Base-by-base conservation (phyloP, 1,284 basidiomycete species). In the Ustilago tritici region DNA sequence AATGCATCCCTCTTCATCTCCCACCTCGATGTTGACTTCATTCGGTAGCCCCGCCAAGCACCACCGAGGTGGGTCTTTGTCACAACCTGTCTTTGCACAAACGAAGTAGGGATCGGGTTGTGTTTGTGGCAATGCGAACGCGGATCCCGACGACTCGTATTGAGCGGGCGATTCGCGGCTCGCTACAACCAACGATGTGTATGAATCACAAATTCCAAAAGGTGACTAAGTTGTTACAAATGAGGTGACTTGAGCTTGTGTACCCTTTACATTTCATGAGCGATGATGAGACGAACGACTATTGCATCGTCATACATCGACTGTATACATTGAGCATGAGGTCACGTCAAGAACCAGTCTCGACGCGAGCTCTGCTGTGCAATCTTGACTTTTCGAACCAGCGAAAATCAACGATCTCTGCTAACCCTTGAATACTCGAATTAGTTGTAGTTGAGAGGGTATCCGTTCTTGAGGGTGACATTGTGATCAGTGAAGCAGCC, bases 401-500 rank as follows among this genome's bases (percentile, higher is more conserved):
- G 68, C 68, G 43, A 52, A 57, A 54, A 40, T 17, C 32, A 38
- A 38, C 14, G 14, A 19, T 19, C 2, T 7, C 5, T 14, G n/a
- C 11, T 15, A 15, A 19, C 17, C n/a, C n/a, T 6, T 17, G 8
- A 8, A 12, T 2, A 8, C 14, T 19, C 4, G 11, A 35, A 28
- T 23, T 57, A 68, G 34, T 61, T 65, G 65, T 76, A 76, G 31
- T 50, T 41, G 52, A 76, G 59, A 7, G 74, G 69, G 35, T 68
- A 76, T 31, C 74, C 69, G 36, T 49, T 36, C 62, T 76, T 76
- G 41, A 76, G 7, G 56, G 28, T 65, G 43, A 76, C 41, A 56
- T 76, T 53, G 12, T 58, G 15, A 28, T 69, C 74, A 6, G 68
- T 76, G 56, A 76, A 76, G 69, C 69, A 76, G 31, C 74, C 74